These are phyloP conservation scores for Talaromyces sp. DNA, from an alignment of 2,329 filamentous ascomycete genomes.

Conservation along the genomic window DNA sequence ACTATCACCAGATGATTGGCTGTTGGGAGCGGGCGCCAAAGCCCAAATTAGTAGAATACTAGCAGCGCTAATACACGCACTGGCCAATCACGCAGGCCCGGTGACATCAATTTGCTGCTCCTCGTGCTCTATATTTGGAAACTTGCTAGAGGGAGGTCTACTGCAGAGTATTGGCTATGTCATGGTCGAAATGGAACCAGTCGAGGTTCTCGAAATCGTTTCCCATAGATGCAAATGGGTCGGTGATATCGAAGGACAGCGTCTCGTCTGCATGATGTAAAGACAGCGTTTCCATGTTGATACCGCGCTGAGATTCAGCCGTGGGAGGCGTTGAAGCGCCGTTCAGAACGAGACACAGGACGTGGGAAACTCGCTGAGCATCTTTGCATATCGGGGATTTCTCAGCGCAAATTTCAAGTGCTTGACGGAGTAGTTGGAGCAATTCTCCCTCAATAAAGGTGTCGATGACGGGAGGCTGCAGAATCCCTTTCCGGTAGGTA, in stretches of 20 bases:
- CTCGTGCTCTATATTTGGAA: background rate
- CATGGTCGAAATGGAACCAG: background rate
- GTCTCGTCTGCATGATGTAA: background rate
- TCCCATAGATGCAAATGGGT: background rate
- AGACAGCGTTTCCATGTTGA: background rate
- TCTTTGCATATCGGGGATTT: slow-evolving; percentile 14
- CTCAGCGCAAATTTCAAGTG: slow-evolving; percentile 16
- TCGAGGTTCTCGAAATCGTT: background rate
- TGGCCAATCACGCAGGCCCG: background rate
- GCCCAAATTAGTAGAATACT: background rate
- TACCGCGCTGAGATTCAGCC: background rate
- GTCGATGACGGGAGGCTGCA: background rate
- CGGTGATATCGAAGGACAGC: background rate
- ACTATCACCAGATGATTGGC: background rate
- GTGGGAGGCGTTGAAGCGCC: background rate
- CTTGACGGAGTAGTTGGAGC: slow-evolving; percentile 10
- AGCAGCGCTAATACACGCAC: background rate
- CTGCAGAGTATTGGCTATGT: background rate
- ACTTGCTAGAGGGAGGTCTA: background rate
- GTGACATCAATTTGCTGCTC: background rate
- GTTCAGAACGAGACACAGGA: slow-evolving; percentile 11
- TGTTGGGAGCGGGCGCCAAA: background rate
- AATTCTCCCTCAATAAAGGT: slow-evolving; percentile 1
- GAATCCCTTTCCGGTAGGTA: slow-evolving; percentile 10
- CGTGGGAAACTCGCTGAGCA: slow-evolving; percentile 15